Percentiles rank a stretch among this genome's conserved stretches.
Conservation (phyloP, 73 alveolate genomes). For the Paramecium primaurelia region DNA sequence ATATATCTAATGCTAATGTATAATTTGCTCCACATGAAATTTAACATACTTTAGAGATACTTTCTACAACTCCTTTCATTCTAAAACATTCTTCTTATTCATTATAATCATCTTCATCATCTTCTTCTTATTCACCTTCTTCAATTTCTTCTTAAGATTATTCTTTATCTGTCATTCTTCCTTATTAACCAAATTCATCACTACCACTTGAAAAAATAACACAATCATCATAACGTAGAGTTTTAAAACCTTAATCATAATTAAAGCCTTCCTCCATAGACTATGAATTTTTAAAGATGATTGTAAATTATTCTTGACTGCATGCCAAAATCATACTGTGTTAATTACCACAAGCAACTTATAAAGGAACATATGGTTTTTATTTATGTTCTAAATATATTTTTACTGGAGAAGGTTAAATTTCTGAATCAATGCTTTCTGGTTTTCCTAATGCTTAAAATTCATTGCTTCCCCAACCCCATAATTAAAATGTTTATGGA, state of each 20-base stretch:
- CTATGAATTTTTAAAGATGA: background rate
- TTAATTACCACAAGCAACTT: background rate
- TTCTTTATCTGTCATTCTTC: constrained; percentile 15
- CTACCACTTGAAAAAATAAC: constrained; percentile 35
- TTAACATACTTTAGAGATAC: background rate
- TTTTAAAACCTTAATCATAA: background rate
- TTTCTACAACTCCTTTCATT: background rate
- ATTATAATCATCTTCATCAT: constrained; percentile 8
- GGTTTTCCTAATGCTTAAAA: constrained; percentile 28
- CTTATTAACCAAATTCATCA: constrained; percentile 12
- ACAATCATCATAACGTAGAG: background rate
- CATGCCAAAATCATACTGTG: background rate
- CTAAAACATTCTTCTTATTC: background rate
- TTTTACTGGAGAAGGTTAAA: background rate
- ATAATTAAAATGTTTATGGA: background rate
- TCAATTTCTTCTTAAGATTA: constrained; percentile 17
- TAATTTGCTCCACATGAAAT: constrained; percentile 51
- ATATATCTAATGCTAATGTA: background rate
- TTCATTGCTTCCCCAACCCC: constrained; percentile 60
- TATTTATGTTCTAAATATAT: background rate
- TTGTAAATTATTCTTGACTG: background rate
- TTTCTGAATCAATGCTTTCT: background rate
- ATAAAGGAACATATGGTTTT: background rate
- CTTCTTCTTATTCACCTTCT: constrained; percentile 30
- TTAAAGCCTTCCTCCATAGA: background rate